These are phyloP conservation scores for Blastobotrys raffinosifermentans DNA, from an alignment of 1,139 yeast species.

Conservation along the genomic window DNA sequence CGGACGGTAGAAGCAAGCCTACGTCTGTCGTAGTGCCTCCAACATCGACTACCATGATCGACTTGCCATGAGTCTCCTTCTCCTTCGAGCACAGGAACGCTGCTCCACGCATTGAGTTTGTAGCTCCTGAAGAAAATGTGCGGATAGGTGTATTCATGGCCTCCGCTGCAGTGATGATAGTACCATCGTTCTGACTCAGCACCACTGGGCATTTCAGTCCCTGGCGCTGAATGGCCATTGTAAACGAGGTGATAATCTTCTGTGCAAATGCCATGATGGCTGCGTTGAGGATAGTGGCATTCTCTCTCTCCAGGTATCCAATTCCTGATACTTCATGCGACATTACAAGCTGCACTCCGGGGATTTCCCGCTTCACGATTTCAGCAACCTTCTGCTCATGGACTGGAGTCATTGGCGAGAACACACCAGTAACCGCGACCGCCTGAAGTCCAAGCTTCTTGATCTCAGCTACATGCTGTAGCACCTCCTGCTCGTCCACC, in stretches of 20 bases:
- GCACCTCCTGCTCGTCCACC: conserved; percentile 32
- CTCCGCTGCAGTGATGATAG: conserved; percentile 35
- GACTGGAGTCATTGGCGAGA: conserved; percentile 33
- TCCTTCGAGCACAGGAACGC: conserved; percentile 36
- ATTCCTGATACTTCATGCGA: conserved; percentile 38
- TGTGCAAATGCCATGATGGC: conserved; percentile 38
- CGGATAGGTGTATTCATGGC: conserved; percentile 37
- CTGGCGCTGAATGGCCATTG: conserved; percentile 30
- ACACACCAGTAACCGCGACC: conserved; percentile 38
- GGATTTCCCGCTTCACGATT: conserved; percentile 30
- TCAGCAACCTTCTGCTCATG: conserved; percentile 35
- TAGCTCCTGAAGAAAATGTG: conserved; percentile 43
- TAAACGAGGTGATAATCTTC: conserved; percentile 35
- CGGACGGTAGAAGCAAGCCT: conserved; percentile 36
- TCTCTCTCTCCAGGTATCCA: conserved; percentile 41
- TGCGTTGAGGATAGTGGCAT: conserved; percentile 40
- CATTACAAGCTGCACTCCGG: conserved; percentile 33
- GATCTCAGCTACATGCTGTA: conserved; percentile 30
- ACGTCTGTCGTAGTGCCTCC: conserved; percentile 46
- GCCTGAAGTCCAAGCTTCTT: conserved; percentile 29
- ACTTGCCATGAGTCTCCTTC: conserved; percentile 24
- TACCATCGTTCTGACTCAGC: conserved; percentile 42
- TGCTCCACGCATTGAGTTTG: conserved; percentile 45
- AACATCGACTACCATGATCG: conserved; percentile 37
- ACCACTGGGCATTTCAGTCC: conserved; percentile 37